Evolutionary conservation across 768 basidiomycete genomes (phyloP).

Genomic region (Cyathus striatus): DNA sequence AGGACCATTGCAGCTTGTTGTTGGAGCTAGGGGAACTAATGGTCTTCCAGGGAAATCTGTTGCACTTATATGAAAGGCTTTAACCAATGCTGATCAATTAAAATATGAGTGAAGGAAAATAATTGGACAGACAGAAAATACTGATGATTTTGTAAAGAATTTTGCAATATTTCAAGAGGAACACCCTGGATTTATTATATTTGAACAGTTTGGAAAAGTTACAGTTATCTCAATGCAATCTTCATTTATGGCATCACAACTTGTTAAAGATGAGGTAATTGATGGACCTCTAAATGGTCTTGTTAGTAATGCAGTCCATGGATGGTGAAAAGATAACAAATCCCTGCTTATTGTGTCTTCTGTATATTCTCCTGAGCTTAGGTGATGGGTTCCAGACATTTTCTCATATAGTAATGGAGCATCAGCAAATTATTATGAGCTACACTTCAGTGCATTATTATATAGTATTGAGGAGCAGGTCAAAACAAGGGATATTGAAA

Average conservation of each 20-base stretch:
- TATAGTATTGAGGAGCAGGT: not conserved
- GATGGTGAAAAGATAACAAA: not conserved
- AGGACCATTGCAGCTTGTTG: no score
- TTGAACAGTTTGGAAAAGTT: slow-evolving; percentile 8
- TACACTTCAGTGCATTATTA: not conserved
- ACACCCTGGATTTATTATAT: slow-evolving; percentile 9
- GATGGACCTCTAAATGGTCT: not conserved
- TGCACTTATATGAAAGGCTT: slow-evolving; percentile 14
- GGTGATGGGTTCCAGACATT: not conserved
- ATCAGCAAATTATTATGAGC: not conserved
- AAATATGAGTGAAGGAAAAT: slow-evolving; percentile 13
- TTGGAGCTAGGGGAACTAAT: no score
- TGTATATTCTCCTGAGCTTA: not conserved
- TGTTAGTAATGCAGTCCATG: not conserved
- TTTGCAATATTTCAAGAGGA: slow-evolving; percentile 8
- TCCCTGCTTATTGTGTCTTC: not conserved
- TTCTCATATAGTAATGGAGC: not conserved
- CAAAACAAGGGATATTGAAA: not conserved
- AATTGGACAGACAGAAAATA: slow-evolving; percentile 2
- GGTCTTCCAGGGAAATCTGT: slow-evolving; percentile 17
- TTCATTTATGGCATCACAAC: slow-evolving; percentile 10
- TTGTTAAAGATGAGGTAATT: slow-evolving; percentile 6
- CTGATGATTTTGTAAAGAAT: slow-evolving; percentile 5
- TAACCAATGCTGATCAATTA: slow-evolving; percentile 13
- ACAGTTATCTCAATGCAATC: slow-evolving; percentile 15